Evolutionary conservation across 306 rosid genomes (phyloP).

Genomic region (Geum urbanum): DNA sequence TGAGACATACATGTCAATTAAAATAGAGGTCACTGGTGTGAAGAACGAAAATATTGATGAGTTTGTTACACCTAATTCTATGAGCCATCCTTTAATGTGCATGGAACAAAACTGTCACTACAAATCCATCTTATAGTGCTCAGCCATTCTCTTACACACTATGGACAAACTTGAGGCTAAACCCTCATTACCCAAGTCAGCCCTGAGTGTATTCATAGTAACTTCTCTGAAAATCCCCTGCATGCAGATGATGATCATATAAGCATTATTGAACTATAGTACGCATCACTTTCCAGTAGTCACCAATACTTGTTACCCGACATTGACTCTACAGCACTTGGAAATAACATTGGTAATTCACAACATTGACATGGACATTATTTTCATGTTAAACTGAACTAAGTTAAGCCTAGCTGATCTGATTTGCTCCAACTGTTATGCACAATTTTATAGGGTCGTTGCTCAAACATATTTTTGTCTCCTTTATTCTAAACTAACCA

Average conservation of each 20-base stretch:
- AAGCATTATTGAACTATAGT: constrained; percentile 68
- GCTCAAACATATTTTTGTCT: background rate
- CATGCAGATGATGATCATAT: constrained; percentile 75
- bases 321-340: constrained; percentile 32
- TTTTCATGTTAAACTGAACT: background rate
- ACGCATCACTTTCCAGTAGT: constrained; percentile 29
- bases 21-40: constrained; percentile 28
- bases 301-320: constrained; percentile 43
- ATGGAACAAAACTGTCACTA: constrained; percentile 29
- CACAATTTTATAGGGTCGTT: background rate
- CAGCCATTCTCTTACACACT: constrained; percentile 34
- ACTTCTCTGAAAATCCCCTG: constrained; percentile 34
- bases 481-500: constrained; percentile 3
- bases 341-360: constrained; percentile 35
- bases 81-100: constrained; percentile 21
- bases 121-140: constrained; percentile 27
- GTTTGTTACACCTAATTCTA: constrained; percentile 28
- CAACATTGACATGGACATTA: no score
- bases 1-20: constrained; percentile 32
- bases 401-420: background rate
- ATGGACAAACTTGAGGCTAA: constrained; percentile 28
- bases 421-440: background rate
- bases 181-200: constrained; percentile 30
- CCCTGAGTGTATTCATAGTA: constrained; percentile 42
- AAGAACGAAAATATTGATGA: constrained; percentile 47